Conservation (phyloP, 371 early-diverging fungal genomes). For the Mucor mucedo region DNA sequence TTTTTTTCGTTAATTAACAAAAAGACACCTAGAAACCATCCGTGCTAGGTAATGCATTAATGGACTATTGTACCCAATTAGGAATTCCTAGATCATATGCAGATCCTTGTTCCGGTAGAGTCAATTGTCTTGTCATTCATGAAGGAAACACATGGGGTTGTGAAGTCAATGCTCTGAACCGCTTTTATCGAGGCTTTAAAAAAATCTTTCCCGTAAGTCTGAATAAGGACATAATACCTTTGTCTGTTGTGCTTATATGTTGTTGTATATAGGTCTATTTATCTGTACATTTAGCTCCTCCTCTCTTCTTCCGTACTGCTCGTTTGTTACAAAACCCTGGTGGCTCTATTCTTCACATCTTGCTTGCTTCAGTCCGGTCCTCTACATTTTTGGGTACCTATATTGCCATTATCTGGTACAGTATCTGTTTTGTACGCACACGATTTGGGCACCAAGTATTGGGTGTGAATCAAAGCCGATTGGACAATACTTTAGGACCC, state of each 20-base stretch:
- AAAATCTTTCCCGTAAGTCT: constrained; percentile 48
- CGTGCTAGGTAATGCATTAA: constrained; percentile 34
- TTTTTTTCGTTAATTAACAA: neutral
- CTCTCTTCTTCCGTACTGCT: constrained; percentile 56
- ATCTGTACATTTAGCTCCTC: constrained; percentile 64
- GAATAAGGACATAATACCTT: no score
- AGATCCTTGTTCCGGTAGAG: constrained; percentile 43
- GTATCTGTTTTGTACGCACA: constrained; percentile 62
- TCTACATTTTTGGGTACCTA: constrained; percentile 68
- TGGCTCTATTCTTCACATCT: constrained; percentile 40
- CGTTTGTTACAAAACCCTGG: constrained; percentile 43
- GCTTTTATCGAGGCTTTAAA: constrained; percentile 51
- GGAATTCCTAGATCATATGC: constrained; percentile 46
- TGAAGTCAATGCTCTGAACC: constrained; percentile 41
- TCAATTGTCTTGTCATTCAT: constrained; percentile 54
- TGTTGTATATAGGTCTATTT: constrained; percentile 51
- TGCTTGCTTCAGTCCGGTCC: constrained; percentile 56
- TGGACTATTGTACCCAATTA: constrained; percentile 42
- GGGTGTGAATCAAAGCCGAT: constrained; percentile 30
- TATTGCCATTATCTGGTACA: constrained; percentile 65
- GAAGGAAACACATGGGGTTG: constrained; percentile 50
- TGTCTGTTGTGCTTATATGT: no score
- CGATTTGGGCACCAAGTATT: constrained; percentile 54
- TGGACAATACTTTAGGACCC: constrained; percentile 58
- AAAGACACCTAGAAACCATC: constrained; percentile 40